These are phyloP conservation scores for Citrus cavaleriei DNA, from an alignment of 345 rosid species.

Conservation along the genomic window DNA sequence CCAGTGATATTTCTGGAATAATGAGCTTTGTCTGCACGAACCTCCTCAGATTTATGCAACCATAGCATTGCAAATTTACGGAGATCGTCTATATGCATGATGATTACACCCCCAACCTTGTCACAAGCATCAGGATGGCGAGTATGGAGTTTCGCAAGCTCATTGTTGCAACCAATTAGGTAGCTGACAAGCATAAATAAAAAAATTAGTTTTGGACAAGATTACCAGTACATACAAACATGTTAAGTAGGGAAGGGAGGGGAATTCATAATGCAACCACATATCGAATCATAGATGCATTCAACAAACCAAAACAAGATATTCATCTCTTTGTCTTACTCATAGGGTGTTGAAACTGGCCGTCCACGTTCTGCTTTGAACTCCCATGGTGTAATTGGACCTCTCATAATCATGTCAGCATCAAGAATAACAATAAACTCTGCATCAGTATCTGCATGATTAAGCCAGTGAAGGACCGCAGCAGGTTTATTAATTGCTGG, in stretches of 20 bases:
- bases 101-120: slow-evolving; percentile 96
- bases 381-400: slow-evolving; percentile 98
- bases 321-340: slow-evolving; percentile 47
- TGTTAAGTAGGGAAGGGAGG: not conserved
- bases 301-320: not conserved
- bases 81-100: slow-evolving; percentile 97
- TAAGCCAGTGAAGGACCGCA: slow-evolving; percentile 97
- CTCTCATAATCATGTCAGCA: slow-evolving; percentile 97
- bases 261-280: slow-evolving; percentile 1
- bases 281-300: not conserved
- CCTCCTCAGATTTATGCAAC: slow-evolving; percentile 97
- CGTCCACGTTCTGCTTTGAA: slow-evolving; percentile 84
- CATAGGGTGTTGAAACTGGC: slow-evolving; percentile 98
- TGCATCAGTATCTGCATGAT: slow-evolving; percentile 81
- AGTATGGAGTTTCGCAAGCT: slow-evolving; percentile 89
- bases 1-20: slow-evolving; percentile 86
- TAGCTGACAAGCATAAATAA: slow-evolving; percentile 47
- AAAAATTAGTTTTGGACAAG: slow-evolving; percentile 1
- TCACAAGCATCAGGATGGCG: slow-evolving; percentile 91
- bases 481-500: slow-evolving; percentile 99
- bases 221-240: not conserved
- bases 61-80: slow-evolving; percentile 81
- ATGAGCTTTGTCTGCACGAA: slow-evolving; percentile 93
- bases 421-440: slow-evolving; percentile 92
- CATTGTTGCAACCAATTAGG: slow-evolving; percentile 94